Conservation (phyloP, 2,329 filamentous ascomycete species). For the Venturia pyrina region DNA sequence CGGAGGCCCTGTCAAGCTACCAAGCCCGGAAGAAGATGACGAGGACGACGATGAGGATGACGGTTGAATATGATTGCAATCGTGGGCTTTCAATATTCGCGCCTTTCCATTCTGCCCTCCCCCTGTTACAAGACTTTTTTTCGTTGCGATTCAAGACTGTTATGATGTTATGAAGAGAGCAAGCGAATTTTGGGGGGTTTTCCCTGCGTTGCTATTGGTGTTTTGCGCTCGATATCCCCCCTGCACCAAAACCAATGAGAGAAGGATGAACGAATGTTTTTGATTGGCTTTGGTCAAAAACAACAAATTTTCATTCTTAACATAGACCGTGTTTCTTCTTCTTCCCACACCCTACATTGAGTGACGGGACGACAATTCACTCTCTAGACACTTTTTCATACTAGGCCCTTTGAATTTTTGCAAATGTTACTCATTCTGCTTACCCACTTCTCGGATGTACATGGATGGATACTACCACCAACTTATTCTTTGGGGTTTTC, state of each 20-base stretch:
- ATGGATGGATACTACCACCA: background rate
- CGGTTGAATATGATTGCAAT: background rate
- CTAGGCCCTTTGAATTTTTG: background rate
- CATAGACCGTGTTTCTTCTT: background rate
- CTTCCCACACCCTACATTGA: background rate
- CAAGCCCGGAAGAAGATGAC: conserved; percentile 15
- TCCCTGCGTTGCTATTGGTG: background rate
- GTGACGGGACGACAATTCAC: background rate
- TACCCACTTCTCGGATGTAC: background rate
- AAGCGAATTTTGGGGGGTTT: background rate
- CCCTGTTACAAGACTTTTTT: background rate
- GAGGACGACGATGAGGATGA: conserved; percentile 32
- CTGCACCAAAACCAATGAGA: background rate
- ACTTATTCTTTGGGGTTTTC: background rate
- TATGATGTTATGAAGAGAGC: conserved; percentile 8
- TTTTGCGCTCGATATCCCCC: background rate
- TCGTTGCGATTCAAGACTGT: background rate
- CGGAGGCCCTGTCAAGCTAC: conserved; percentile 8
- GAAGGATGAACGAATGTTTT: background rate
- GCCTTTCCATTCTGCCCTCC: background rate
- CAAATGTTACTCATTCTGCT: background rate
- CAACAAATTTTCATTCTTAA: background rate
- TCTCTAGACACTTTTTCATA: background rate
- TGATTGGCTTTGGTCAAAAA: background rate
- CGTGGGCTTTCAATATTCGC: background rate